A percentile compares a stretch with the other conserved stretches of the same genome.
Conservation (phyloP, 2,329 filamentous ascomycete genomes). For the Fusarium sp. region DNA sequence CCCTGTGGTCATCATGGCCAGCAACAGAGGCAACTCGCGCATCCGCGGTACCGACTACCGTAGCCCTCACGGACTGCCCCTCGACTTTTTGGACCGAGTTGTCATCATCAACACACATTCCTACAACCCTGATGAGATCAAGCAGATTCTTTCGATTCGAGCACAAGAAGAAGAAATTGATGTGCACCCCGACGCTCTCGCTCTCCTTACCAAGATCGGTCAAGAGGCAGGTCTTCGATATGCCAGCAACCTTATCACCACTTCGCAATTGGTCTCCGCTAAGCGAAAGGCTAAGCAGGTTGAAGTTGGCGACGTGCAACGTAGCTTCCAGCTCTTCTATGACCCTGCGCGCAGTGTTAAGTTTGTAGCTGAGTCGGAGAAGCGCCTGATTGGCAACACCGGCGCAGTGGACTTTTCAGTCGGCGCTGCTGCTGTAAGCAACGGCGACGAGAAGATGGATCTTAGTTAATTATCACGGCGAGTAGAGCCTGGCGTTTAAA, state of each 20-base stretch:
- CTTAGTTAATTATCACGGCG: constrained; percentile 53
- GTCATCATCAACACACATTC: constrained; percentile 95
- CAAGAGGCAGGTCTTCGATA: constrained; percentile 93
- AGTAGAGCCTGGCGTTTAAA: constrained; percentile 50
- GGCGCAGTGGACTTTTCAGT: constrained; percentile 80
- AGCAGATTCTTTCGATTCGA: constrained; percentile 90
- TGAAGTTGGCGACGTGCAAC: constrained; percentile 87
- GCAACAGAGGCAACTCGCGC: constrained; percentile 90
- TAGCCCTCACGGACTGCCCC: constrained; percentile 91
- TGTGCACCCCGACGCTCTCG: constrained; percentile 87
- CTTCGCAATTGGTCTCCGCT: constrained; percentile 85
- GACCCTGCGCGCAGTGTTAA: constrained; percentile 88
- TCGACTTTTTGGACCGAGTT: constrained; percentile 95
- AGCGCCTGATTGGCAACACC: constrained; percentile 89
- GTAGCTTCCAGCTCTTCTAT: constrained; percentile 94
- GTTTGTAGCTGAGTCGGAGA: constrained; percentile 91
- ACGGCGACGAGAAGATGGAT: constrained; percentile 62
- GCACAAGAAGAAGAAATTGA: constrained; percentile 98
- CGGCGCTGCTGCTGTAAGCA: constrained; percentile 34
- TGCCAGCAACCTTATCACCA: constrained; percentile 97
- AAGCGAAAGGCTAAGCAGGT: constrained; percentile 90
- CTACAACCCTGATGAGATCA: constrained; percentile 86
- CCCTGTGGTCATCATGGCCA: constrained; percentile 99
- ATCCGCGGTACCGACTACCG: constrained; percentile 95
- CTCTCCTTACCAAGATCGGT: constrained; percentile 94